Evolutionary conservation across 139 green algal genomes (phyloP).

Genomic region (Volvox reticuliferus): DNA sequence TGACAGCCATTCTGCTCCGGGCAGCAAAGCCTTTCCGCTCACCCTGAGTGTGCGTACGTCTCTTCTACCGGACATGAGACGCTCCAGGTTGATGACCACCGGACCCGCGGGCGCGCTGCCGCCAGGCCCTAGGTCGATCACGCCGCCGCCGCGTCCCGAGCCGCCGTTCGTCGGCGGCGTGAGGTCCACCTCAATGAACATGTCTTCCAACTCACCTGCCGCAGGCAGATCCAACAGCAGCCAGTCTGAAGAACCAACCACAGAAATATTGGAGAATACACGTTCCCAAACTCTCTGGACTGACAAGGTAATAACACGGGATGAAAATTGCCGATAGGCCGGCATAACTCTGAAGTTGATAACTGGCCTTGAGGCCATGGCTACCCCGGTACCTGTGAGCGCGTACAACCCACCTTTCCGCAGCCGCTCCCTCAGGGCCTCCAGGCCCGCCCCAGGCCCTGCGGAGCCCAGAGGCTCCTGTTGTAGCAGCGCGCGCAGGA

Average conservation of each 20-base stretch:
- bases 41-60: constrained; percentile 44
- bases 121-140: constrained; percentile 35
- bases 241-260: too few species aligned
- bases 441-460: neutral
- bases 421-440: constrained; percentile 31
- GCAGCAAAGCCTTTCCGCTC: neutral
- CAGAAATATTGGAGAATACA: too few species aligned
- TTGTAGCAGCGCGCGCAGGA: constrained; percentile 21
- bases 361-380: too few species aligned
- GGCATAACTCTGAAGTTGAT: too few species aligned
- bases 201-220: constrained; percentile 55
- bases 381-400: too few species aligned
- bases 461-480: constrained; percentile 15
- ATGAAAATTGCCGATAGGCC: too few species aligned
- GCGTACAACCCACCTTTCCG: neutral
- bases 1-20: too few species aligned
- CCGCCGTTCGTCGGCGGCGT: neutral
- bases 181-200: constrained; percentile 56
- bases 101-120: neutral
- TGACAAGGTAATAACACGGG: too few species aligned
- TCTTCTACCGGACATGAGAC: constrained; percentile 4
- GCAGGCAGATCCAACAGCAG: neutral
- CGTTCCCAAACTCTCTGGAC: too few species aligned
- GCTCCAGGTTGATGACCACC: constrained; percentile 48
- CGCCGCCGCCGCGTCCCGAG: constrained; percentile 8